These are phyloP conservation scores for Trypanosoma vivax DNA, from an alignment of 208 protist genomes.

Conservation along the genomic window DNA sequence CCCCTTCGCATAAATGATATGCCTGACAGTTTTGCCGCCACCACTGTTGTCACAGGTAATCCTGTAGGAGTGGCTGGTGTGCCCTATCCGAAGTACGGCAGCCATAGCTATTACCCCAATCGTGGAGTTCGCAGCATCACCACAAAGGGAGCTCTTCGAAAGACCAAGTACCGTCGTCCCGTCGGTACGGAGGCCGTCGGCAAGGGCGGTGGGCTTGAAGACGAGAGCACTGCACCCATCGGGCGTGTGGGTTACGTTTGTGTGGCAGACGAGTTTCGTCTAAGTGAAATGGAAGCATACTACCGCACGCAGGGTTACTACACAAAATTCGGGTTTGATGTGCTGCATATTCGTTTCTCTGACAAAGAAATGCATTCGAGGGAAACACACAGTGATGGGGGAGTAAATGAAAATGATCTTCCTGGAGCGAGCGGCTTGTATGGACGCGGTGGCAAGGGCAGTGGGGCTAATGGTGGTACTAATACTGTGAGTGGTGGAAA, in stretches of 20 bases:
- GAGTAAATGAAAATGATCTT: no score
- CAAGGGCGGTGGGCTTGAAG: background rate
- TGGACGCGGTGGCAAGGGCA: background rate
- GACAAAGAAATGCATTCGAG: conserved; percentile 24
- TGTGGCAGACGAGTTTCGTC: conserved; percentile 64
- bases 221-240: conserved; percentile 16
- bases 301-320: conserved; percentile 60
- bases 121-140: background rate
- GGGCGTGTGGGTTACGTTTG: conserved; percentile 70
- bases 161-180: conserved; percentile 16
- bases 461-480: background rate
- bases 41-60: background rate
- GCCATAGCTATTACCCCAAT: conserved; percentile 4
- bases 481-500: background rate
- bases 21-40: background rate
- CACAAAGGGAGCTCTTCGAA: conserved; percentile 10
- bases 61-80: background rate
- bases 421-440: no score
- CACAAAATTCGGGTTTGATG: conserved; percentile 76
- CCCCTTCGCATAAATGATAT: no score
- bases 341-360: conserved; percentile 65
- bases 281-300: conserved; percentile 53
- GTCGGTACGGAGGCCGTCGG: background rate
- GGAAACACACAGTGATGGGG: background rate
- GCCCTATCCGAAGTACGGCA: conserved; percentile 3